Base-by-base conservation (phyloP, 495 filamentous ascomycete genomes). In the Schizothecium vesticola region DNA sequence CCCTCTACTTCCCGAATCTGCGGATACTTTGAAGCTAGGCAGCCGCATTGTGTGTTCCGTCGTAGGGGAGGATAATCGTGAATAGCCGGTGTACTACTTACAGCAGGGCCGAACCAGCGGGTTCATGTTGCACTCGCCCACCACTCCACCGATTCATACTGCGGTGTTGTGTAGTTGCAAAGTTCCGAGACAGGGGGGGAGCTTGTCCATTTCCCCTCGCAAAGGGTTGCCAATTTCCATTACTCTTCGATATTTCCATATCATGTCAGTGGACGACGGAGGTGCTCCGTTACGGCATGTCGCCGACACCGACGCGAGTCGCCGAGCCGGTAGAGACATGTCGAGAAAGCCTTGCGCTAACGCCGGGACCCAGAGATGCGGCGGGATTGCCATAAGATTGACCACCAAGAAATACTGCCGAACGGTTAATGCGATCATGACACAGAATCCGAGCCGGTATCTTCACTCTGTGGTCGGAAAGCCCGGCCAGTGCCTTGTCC, bases 371-470 rank as follows among this genome's bases (percentile, higher is more conserved):
- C 43, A 29, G 31, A 33, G 11, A 6, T 19, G 16, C 19, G 43
- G 43, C 61, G 61, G 61, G 61, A 64, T 64, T 64, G 61, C 61
- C 61, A 64, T 64, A 56, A 64, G 61, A 64, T 64, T 64, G 33
- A 51, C 61, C 61, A 51, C 43, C 19, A 51, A 51, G 19, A 51
- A 23, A 64, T 64, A 64, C 22, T 51, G 61, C 43, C 19, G 43
- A 51, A 51, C 19, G 43, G 43, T 51, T 51, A 51, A 51, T 51
- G 43, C 43, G 43, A 51, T 51, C 16, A 43, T 43, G 36, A 43
- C 36, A 51, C 43, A n/a, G 43, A 51, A 5, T n/a, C 43, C 43
- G 43, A 51, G 19, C 43, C 43, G 19, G 19, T 9, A 8, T 51
- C 3, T 51, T 51, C 16, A 8, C 43, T 43, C 33, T 43, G 33